These are phyloP conservation scores for Lichtheimia corymbifera DNA, from an alignment of 371 early-diverging fungal genomes.

Conservation along the genomic window DNA sequence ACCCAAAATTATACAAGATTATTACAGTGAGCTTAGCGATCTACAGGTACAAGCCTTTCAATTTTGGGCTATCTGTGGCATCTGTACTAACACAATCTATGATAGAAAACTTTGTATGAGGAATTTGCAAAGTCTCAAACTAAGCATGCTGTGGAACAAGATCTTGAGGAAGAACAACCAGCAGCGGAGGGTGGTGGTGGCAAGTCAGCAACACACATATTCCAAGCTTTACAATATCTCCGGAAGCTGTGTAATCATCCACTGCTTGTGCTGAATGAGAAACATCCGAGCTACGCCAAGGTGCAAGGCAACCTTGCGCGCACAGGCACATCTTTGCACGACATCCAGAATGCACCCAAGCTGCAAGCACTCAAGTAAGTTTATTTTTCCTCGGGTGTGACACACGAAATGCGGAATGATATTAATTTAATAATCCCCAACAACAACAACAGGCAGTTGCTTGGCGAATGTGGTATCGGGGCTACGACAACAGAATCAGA, in stretches of 20 bases:
- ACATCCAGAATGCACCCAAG: conserved; percentile 92
- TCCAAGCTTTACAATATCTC: conserved; percentile 96
- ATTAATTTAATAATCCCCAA: too few species aligned
- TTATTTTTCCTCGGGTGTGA: not conserved
- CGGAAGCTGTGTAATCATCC: conserved; percentile 98
- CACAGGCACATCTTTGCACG: conserved; percentile 71
- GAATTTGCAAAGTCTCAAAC: conserved; percentile 77
- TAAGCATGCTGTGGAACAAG: conserved; percentile 55
- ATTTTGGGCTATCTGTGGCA: too few species aligned
- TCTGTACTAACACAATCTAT: not conserved
- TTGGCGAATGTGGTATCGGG: conserved; percentile 94
- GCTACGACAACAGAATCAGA: conserved; percentile 52
- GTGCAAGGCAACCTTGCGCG: conserved; percentile 63
- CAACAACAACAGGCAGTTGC: conserved; percentile 60
- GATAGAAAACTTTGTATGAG: conserved; percentile 84
- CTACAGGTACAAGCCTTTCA: conserved; percentile 50
- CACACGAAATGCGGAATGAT: too few species aligned
- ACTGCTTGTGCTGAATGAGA: conserved; percentile 79
- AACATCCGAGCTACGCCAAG: conserved; percentile 80
- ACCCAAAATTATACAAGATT: conserved; percentile 99
- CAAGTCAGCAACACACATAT: conserved; percentile 80
- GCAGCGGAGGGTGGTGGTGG: conserved; percentile 17
- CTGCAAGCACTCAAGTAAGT: conserved; percentile 79
- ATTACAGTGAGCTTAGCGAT: conserved; percentile 94
- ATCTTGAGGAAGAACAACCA: conserved; percentile 27